Evolutionary conservation across 2,329 filamentous ascomycete species (phyloP).

Genomic region (Pseudogymnoascus sp.): DNA sequence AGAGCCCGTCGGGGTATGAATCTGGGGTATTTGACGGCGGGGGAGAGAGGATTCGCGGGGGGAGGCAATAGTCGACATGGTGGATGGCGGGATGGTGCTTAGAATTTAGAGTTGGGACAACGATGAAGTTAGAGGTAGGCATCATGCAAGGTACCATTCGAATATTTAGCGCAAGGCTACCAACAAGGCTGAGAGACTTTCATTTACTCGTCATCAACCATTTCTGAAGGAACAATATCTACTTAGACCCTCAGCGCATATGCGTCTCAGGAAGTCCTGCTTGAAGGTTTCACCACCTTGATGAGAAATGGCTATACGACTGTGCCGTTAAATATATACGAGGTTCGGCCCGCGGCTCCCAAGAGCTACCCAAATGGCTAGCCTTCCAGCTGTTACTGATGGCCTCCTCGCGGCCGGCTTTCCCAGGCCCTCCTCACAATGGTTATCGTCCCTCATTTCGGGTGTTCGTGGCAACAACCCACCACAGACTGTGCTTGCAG

Average conservation of each 20-base stretch:
- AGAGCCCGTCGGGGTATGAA: slow-evolving; percentile 66
- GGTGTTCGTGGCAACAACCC: slow-evolving; percentile 39
- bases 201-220: neutral
- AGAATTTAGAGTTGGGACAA: slow-evolving; percentile 1
- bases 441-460: slow-evolving; percentile 45
- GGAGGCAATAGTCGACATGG: slow-evolving; percentile 60
- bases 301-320: neutral
- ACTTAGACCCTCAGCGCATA: slow-evolving; percentile 6
- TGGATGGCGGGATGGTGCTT: slow-evolving; percentile 11
- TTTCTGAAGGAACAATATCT: neutral
- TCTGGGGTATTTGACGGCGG: slow-evolving; percentile 50
- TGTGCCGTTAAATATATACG: neutral
- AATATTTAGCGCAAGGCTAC: slow-evolving; percentile 19
- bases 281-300: neutral
- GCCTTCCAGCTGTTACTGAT: slow-evolving; percentile 42
- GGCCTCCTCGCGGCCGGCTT: slow-evolving; percentile 3
- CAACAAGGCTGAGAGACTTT: slow-evolving; percentile 19
- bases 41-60: slow-evolving; percentile 54
- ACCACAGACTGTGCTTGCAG: slow-evolving; percentile 59
- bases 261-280: neutral
- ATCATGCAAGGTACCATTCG: slow-evolving; percentile 16
- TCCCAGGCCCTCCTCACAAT: slow-evolving; percentile 14
- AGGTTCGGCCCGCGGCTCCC: neutral
- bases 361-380: slow-evolving; percentile 30
- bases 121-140: slow-evolving; percentile 10